Base-by-base conservation (phyloP, 805 yeast species). In the Komagataella pseudopastoris region DNA sequence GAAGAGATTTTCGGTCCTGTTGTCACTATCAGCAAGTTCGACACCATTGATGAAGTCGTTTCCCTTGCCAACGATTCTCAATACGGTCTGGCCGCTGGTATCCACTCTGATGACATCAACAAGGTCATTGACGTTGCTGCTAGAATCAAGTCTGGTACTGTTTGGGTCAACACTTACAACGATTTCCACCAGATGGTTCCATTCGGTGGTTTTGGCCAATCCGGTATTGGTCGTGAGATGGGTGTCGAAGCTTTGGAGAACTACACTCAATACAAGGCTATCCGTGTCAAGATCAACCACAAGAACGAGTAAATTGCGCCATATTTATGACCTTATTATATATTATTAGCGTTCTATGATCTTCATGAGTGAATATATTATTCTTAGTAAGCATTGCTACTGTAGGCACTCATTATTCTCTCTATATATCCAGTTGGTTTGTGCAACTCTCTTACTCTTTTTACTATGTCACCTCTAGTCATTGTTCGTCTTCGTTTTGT, bases 1-100 rank as follows among this genome's bases (percentile, higher is more conserved):
- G 96, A 89, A 66, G 97, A 89, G 76, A 87, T 89, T 65, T 89
- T 88, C 60, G 96, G 96, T 54, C 96, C 96, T 22, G 88, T 88
- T 55, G 81, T 85, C 56, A 81, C 93, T 46, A 76, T 86, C 52
- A 70, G 83, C 61, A 84, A 85, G 67, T 88, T 88, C 65, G 72
- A 71, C 58, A 74, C 85, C 49, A 76, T 78, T 56, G 91, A 85
- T 56, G 95, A 88, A 67, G 90, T 81, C 50, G 72, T 88, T 54
- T 72, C 69, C 50, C 71, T 75, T 68, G 90, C 93, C 56, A 88
- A 88, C 68, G 81, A 83, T 66, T 75, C 89, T 45, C 79, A 78
- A 52, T 86, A 82, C 63, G 96, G 96, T 59, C 76, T 88, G 59
- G 95, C 95, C 61, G 93, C 95, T 51, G 93, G 89, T 71, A 70